Conservation (phyloP, 2,329 filamentous ascomycete genomes). For the Colletotrichum musae region DNA sequence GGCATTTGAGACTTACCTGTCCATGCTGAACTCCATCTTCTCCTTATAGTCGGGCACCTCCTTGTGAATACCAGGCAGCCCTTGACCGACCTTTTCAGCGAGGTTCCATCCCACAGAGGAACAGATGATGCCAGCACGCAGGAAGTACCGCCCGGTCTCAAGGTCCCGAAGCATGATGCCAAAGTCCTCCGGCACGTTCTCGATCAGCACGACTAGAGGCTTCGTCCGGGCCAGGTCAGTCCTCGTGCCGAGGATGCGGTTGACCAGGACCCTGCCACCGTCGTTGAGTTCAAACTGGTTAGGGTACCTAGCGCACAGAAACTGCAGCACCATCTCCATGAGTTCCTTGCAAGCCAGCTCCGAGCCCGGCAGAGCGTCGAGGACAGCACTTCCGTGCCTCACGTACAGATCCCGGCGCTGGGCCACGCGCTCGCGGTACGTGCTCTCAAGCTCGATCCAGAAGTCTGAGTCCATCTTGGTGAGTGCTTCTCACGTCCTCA, state of each 20-base stretch:
- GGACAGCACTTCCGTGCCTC: constrained; percentile 74
- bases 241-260: constrained; percentile 75
- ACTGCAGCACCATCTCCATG: constrained; percentile 89
- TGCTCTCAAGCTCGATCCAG: constrained; percentile 90
- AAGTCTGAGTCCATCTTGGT: constrained; percentile 85
- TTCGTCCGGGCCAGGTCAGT: constrained; percentile 73
- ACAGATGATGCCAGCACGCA: constrained; percentile 84
- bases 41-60: constrained; percentile 87
- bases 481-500: constrained; percentile 67
- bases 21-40: constrained; percentile 91
- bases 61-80: constrained; percentile 79
- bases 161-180: constrained; percentile 81
- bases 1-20: constrained; percentile 68
- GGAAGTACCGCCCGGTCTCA: constrained; percentile 78
- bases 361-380: constrained; percentile 79
- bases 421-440: constrained; percentile 76
- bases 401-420: constrained; percentile 77
- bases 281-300: constrained; percentile 75
- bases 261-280: constrained; percentile 71
- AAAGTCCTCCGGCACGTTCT: constrained; percentile 90
- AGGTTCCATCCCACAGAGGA: constrained; percentile 87
- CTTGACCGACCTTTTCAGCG: constrained; percentile 78
- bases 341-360: constrained; percentile 87
- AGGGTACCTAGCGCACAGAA: constrained; percentile 83
- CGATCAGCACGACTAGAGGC: constrained; percentile 79